Base-by-base conservation (phyloP, 2,329 filamentous ascomycete genomes). In the Massarina eburnea region DNA sequence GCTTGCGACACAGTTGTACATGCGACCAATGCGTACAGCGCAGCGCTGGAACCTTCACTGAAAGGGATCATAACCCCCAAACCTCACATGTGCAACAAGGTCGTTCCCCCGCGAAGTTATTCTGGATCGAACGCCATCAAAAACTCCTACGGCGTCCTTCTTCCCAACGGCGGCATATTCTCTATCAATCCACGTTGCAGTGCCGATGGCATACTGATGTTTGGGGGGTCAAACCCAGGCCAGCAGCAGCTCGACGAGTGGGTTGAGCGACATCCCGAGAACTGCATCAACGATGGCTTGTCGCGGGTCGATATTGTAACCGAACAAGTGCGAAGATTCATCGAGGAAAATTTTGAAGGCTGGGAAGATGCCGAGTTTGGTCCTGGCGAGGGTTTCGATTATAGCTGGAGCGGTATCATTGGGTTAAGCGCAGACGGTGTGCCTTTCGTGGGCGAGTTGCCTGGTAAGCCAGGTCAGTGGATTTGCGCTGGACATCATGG, bases 111-210 rank as follows among this genome's bases (percentile, higher is more conserved):
- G 4, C 54, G 52, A 14, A 20, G 45, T 3, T 45, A 46, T 33
- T 56, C 52, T 18, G 61, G 59, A 1, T 58, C 55, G 0, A 51
- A 52, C 20, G 55, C 56, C 10, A 43, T 62, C 4, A 43, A 48
- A n/a, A 65, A 70, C 40, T 68, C 64, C 1, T 70, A 68, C 26
- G 62, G 60, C 8, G 54, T 68, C 10, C 48, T 68, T 4, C 51
- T 67, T 8, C 52, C 61, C 1, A 51, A 62, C 14, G 64, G 66
- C 1, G 64, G 39, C 0, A 39, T 68, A 0, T 59, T 68, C 41
- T 67, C 57, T 33, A 67, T 70, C 46, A 70, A 70, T 38, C 59
- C 66, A 10, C 62, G 66, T 10, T 61, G 52, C 17, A 53, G 52
- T 7, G 44, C 59, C 3, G 64, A 70, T 35, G 65, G 64, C 8